Conservation (phyloP, 1,284 basidiomycete species). For the Fomitopsis palustris region DNA sequence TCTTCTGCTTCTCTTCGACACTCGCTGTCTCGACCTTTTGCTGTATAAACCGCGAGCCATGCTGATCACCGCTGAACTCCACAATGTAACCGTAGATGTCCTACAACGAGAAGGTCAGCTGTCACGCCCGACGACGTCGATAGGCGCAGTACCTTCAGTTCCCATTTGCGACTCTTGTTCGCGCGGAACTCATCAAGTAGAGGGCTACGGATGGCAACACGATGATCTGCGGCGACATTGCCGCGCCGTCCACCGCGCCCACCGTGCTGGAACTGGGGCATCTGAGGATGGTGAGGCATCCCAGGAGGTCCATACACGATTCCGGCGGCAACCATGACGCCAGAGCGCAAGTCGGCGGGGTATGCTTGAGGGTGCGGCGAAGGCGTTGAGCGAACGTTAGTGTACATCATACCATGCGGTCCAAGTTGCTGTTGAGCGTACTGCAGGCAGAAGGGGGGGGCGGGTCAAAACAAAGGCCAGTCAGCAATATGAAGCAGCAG, state of each 20-base stretch:
- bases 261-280: constrained; percentile 36
- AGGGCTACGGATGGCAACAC: constrained; percentile 53
- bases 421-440: constrained; percentile 47
- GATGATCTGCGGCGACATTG: constrained; percentile 30
- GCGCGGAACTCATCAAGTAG: constrained; percentile 84
- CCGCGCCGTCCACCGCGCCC: constrained; percentile 34
- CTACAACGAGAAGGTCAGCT: constrained; percentile 33
- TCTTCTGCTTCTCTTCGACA: constrained; percentile 72
- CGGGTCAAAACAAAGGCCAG: constrained; percentile 6
- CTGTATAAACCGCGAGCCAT: constrained; percentile 89
- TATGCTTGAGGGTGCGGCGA: constrained; percentile 42
- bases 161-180: constrained; percentile 79
- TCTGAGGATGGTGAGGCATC: constrained; percentile 23
- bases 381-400: constrained; percentile 37
- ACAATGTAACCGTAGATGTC: constrained; percentile 86
- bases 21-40: constrained; percentile 77
- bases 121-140: constrained; percentile 9
- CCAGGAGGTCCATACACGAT: constrained; percentile 34
- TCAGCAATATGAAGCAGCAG: not conserved
- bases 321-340: constrained; percentile 42
- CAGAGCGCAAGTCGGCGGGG: constrained; percentile 43
- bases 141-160: constrained; percentile 54
- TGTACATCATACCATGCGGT: constrained; percentile 38
- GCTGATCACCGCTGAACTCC: constrained; percentile 94
- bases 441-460: constrained; percentile 32